These are phyloP conservation scores for Glycine latifolia DNA, from an alignment of 306 rosid genomes.

Conservation along the genomic window DNA sequence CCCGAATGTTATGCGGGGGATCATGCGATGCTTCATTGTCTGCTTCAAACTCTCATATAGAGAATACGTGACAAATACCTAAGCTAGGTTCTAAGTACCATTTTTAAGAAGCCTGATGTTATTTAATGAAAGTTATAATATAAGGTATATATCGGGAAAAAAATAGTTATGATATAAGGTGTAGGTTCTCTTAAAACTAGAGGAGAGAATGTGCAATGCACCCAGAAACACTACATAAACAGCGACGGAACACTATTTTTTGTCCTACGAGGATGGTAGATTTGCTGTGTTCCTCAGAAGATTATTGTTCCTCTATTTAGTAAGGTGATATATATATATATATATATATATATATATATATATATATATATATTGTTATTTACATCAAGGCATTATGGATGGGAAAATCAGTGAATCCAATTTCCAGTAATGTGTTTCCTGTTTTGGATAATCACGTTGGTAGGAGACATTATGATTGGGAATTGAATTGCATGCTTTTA, in stretches of 20 bases:
- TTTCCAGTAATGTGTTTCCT: conserved; percentile 39
- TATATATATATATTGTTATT: conserved; percentile 20
- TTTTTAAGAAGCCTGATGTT: conserved; percentile 35
- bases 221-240: conserved; percentile 46
- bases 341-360: background rate
- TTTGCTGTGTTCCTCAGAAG: conserved; percentile 44
- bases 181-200: conserved; percentile 42
- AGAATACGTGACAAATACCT: conserved; percentile 38
- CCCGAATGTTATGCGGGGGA: background rate
- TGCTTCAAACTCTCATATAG: background rate
- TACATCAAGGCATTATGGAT: conserved; percentile 31
- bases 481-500: conserved; percentile 47
- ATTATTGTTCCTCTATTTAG: conserved; percentile 23
- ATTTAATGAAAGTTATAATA: conserved; percentile 29
- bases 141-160: no score
- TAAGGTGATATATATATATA: conserved; percentile 11
- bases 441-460: conserved; percentile 40
- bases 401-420: conserved; percentile 31
- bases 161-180: conserved; percentile 14
- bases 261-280: conserved; percentile 47
- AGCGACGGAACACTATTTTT: conserved; percentile 50
- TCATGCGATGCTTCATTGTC: conserved; percentile 24
- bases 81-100: conserved; percentile 55
- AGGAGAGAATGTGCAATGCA: conserved; percentile 47
- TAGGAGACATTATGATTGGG: conserved; percentile 53